Evolutionary conservation across 257 asterid species (phyloP).

Genomic region (Nyctanthes arbortristis): DNA sequence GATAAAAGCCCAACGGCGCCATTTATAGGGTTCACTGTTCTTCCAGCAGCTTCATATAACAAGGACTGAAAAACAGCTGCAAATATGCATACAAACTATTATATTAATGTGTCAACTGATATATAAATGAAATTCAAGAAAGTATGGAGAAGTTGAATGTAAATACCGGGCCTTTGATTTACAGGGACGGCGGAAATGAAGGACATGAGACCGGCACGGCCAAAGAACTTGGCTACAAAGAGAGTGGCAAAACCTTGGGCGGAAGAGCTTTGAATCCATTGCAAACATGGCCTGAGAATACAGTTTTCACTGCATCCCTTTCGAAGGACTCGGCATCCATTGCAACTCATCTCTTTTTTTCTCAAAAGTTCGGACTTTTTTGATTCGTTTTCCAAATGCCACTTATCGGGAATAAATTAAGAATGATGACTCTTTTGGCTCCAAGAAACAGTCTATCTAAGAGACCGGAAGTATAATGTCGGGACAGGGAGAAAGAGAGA

Average conservation of each 20-base stretch:
- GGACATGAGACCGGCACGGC: slow-evolving; percentile 75
- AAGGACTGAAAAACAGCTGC: slow-evolving; percentile 71
- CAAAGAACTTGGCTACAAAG: slow-evolving; percentile 73
- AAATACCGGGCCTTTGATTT: slow-evolving; percentile 57
- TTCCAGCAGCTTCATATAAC: slow-evolving; percentile 72
- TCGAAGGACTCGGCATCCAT: slow-evolving; percentile 75
- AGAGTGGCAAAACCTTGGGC: slow-evolving; percentile 74
- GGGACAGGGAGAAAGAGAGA: background rate
- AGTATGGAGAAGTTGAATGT: background rate
- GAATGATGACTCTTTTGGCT: no score
- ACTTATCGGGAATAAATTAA: background rate
- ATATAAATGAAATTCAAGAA: no score
- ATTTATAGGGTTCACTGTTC: slow-evolving; percentile 76
- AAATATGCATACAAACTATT: background rate
- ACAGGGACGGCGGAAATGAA: slow-evolving; percentile 66
- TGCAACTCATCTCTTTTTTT: slow-evolving; percentile 58
- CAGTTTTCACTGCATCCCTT: slow-evolving; percentile 74
- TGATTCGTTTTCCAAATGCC: background rate
- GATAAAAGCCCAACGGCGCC: slow-evolving; percentile 68
- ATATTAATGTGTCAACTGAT: no score
- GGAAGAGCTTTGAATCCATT: slow-evolving; percentile 55
- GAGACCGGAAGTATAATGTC: background rate
- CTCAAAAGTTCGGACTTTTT: background rate
- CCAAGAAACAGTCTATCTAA: background rate
- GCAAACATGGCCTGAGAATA: slow-evolving; percentile 57